Evolutionary conservation across 257 asterid species (phyloP).

Genomic region (Solanum lignicaule): DNA sequence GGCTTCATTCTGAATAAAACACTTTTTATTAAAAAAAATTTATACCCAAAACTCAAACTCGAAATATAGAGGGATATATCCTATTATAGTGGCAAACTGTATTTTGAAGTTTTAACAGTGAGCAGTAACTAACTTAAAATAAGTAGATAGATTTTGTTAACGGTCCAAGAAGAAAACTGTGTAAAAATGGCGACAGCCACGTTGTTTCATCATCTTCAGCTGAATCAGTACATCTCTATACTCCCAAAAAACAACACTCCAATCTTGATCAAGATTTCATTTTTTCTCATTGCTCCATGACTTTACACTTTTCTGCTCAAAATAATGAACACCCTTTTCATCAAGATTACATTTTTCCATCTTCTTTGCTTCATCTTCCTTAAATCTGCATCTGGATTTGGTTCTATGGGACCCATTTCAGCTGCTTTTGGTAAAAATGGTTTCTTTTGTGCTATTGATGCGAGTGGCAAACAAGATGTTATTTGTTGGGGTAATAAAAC

Average conservation of each 20-base stretch:
- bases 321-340: conserved; percentile 3
- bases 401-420: conserved; percentile 77
- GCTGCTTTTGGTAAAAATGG: conserved; percentile 66
- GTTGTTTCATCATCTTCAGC: conserved; percentile 20
- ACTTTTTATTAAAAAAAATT: too few relatives aligned
- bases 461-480: conserved; percentile 81
- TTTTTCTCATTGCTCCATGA: conserved; percentile 5
- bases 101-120: background rate
- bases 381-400: conserved; percentile 51
- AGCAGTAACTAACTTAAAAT: background rate
- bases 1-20: background rate
- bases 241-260: background rate
- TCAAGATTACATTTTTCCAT: background rate
- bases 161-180: conserved; percentile 4
- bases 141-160: background rate
- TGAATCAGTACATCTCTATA: background rate
- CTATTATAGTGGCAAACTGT: background rate
- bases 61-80: background rate
- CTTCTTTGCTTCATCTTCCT: background rate
- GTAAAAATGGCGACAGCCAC: conserved; percentile 35
- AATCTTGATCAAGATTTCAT: background rate
- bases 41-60: too few relatives aligned
- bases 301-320: conserved; percentile 2
- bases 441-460: conserved; percentile 85
- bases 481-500: conserved; percentile 74